Evolutionary conservation across 495 filamentous ascomycete genomes (phyloP).

Genomic region (Penicillium desertorum): DNA sequence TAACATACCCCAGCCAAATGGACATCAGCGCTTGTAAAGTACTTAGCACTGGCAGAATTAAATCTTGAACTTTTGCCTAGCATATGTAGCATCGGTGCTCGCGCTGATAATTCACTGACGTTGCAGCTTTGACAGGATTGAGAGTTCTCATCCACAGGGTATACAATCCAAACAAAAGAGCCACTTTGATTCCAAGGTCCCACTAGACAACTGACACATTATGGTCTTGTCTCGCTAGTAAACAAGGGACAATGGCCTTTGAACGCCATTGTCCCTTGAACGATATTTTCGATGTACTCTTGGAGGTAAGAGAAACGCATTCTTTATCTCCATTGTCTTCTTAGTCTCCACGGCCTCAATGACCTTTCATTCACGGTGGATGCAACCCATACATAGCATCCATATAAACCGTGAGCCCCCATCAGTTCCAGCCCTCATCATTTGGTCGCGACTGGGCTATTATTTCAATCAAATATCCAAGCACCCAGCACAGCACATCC

Average conservation of each 20-base stretch:
- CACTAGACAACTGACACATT: not conserved
- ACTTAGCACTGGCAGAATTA: not conserved
- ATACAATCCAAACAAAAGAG: not conserved
- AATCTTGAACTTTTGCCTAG: not conserved
- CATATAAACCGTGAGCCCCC: not conserved
- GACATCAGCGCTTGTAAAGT: not conserved
- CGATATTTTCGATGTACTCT: not conserved
- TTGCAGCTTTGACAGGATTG: not conserved
- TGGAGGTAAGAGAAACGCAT: not conserved
- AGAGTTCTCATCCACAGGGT: not conserved
- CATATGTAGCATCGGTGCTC: not conserved
- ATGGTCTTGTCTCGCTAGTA: not conserved
- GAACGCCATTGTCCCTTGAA: not conserved
- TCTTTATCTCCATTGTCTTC: constrained; percentile 1
- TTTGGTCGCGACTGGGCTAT: too few species aligned
- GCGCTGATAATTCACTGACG: not conserved
- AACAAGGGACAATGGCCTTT: not conserved
- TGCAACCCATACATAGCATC: not conserved
- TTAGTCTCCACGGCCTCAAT: not conserved
- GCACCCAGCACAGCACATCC: not conserved
- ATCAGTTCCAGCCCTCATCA: not conserved
- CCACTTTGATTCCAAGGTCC: not conserved
- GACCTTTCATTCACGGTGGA: not conserved
- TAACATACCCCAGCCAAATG: not conserved
- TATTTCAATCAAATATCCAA: not conserved